Base-by-base conservation (phyloP, 176 grass and related monocot species). In the Puccinellia tenuiflora region DNA sequence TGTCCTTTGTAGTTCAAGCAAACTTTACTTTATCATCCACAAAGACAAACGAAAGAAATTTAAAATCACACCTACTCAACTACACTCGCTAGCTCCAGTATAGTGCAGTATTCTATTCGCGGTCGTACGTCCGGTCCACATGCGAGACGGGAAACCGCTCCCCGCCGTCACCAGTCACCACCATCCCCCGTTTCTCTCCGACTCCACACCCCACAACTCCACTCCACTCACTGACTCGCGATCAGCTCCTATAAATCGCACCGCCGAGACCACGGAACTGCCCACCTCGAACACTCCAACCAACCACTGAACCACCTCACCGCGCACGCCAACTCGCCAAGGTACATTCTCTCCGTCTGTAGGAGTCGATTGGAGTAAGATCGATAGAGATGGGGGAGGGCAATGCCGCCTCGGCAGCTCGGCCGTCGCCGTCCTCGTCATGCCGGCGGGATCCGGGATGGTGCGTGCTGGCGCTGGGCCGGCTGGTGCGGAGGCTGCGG, bases 401-500 rank as follows among this genome's bases (percentile, higher is more conserved):
- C 12, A 77, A 30, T 35, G 77, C 29, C 3, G 34, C 43, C 0
- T n/a, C 63, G 54, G 34, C 66, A 1, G 33, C 51, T 62, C 60
- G 48, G 3, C 15, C 4, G 28, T 1, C 65, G 11, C 0, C 74
- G 34, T 3, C 78, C 22, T 34, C 72, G 22, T 21, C 76, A 16
- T 70, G 56, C 68, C 59, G 70, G 30, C 50, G 46, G 3, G 63
- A 72, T 0, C 43, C 30, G 4, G 77, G 50, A 18, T 71, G 65
- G n/a, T 74, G 77, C n/a, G 85, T 80, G 57, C 80, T 90, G 34
- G 91, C 91, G 75, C 71, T 97, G 8, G 85, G 83, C 13, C 79
- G 76, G 59, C 79, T 97, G 55, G 77, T 97, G 66, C 82, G 88
- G 83, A 97, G 92, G 83, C 81, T 97, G 43, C 86, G 88, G 55